Evolutionary conservation across 257 asterid genomes (phyloP).

Genomic region (Capsicum chinense): DNA sequence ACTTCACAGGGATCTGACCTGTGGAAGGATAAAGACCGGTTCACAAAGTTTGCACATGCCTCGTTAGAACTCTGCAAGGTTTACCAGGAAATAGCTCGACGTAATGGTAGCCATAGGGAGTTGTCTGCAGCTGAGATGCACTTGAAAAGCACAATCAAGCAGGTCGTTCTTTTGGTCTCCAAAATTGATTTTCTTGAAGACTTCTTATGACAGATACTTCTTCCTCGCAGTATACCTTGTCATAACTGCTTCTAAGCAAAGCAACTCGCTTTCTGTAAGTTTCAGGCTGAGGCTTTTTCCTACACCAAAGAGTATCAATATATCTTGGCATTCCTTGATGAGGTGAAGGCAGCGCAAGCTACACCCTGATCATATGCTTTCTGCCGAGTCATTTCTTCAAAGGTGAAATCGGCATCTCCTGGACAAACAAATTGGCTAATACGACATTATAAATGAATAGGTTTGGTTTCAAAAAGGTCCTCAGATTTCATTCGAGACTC

Average conservation of each 20-base stretch:
- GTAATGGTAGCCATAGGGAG: constrained; percentile 56
- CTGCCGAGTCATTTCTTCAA: neutral
- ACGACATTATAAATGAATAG: neutral
- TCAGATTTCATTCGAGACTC: neutral
- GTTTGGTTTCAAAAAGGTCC: neutral
- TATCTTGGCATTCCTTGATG: constrained; percentile 66
- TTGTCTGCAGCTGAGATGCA: constrained; percentile 90
- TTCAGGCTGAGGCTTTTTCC: constrained; percentile 59
- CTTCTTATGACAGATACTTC: no score
- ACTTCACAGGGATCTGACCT: constrained; percentile 65
- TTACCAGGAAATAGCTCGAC: constrained; percentile 60
- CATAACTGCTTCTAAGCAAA: neutral
- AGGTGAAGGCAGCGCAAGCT: constrained; percentile 54
- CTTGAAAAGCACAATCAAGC: constrained; percentile 74
- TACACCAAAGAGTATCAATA: constrained; percentile 56
- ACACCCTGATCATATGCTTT: constrained; percentile 18
- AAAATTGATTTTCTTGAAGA: neutral
- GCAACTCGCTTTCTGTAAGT: constrained; percentile 1
- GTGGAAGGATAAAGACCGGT: constrained; percentile 77
- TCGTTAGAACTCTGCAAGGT: constrained; percentile 81
- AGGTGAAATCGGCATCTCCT: neutral
- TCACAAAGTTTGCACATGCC: constrained; percentile 76
- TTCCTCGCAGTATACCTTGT: neutral
- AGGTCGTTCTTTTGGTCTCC: constrained; percentile 36
- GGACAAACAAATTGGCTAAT: neutral